phyloP scores from a whole-genome alignment of 1,284 basidiomycete genomes.

The Trichosporon sp. region DNA sequence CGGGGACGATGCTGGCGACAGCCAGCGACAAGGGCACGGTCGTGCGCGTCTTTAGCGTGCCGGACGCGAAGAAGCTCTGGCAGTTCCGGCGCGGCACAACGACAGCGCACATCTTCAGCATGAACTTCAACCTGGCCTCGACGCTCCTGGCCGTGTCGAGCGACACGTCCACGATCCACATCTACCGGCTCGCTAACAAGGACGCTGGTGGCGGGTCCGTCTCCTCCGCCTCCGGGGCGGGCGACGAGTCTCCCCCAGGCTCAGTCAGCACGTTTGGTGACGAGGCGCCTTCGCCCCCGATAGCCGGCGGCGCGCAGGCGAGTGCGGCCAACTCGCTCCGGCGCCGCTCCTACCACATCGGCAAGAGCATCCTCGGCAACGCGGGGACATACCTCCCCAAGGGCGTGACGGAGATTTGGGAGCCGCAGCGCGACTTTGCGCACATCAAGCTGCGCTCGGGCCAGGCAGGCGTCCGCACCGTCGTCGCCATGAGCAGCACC shows the following conservation, averaged over 20 bases:
- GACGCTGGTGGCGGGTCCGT: not conserved
- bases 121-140: constrained; percentile 86
- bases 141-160: constrained; percentile 85
- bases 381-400: constrained; percentile 90
- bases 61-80: constrained; percentile 87
- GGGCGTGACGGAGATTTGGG: constrained; percentile 94
- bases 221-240: not conserved
- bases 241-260: constrained; percentile 27
- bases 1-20: constrained; percentile 89
- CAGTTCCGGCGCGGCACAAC: constrained; percentile 91
- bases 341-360: constrained; percentile 72
- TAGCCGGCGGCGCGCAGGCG: not conserved
- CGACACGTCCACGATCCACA: constrained; percentile 95
- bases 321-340: constrained; percentile 48
- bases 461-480: constrained; percentile 67
- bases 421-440: constrained; percentile 93
- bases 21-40: constrained; percentile 96
- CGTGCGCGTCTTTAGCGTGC: constrained; percentile 90
- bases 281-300: constrained; percentile 41
- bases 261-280: constrained; percentile 23
- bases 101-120: constrained; percentile 82
- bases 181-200: constrained; percentile 73
- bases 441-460: constrained; percentile 82
- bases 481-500: constrained; percentile 82
- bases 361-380: constrained; percentile 75